These are phyloP conservation scores for Termitomyces sp. DNA, from an alignment of 1,284 basidiomycete genomes.

Conservation along the genomic window DNA sequence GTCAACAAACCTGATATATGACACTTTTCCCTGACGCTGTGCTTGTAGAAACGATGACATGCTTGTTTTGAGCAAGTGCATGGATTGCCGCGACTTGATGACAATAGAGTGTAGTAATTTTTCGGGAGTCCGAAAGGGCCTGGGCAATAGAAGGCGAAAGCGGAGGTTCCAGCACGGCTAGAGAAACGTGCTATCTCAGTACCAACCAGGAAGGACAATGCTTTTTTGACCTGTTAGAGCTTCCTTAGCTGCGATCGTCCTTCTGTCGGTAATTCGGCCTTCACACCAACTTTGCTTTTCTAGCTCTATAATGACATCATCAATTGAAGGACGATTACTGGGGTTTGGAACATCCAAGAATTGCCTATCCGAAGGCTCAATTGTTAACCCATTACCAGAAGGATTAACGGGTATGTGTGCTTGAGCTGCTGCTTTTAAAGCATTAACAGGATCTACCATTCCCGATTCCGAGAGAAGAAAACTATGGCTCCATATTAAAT, in stretches of 20 bases:
- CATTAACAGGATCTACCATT: constrained; percentile 53
- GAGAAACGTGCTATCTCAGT: neutral
- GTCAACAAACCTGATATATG: constrained; percentile 67
- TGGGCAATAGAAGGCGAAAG: constrained; percentile 54
- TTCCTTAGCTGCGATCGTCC: constrained; percentile 47
- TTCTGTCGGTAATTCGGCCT: constrained; percentile 60
- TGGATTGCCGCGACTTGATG: constrained; percentile 81
- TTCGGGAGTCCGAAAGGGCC: constrained; percentile 59
- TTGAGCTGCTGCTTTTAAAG: constrained; percentile 62
- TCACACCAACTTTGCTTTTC: constrained; percentile 57
- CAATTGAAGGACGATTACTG: constrained; percentile 52
- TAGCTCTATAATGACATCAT: constrained; percentile 54
- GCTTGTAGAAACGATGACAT: constrained; percentile 87
- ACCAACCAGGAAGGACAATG: neutral
- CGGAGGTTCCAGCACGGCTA: constrained; percentile 50
- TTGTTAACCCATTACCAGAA: constrained; percentile 17
- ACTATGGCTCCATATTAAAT: constrained; percentile 29
- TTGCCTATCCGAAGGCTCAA: constrained; percentile 10
- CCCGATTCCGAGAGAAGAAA: constrained; percentile 53
- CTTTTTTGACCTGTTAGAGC: constrained; percentile 46
- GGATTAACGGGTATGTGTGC: constrained; percentile 70
- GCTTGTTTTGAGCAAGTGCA: constrained; percentile 52
- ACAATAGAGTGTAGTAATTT: constrained; percentile 65
- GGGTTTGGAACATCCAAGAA: constrained; percentile 38
- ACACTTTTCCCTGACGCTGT: constrained; percentile 92